Percentiles rank a stretch among this genome's conserved stretches.
Conservation (phyloP, 805 yeast genomes). For the Debaryomyces tyrocola region DNA sequence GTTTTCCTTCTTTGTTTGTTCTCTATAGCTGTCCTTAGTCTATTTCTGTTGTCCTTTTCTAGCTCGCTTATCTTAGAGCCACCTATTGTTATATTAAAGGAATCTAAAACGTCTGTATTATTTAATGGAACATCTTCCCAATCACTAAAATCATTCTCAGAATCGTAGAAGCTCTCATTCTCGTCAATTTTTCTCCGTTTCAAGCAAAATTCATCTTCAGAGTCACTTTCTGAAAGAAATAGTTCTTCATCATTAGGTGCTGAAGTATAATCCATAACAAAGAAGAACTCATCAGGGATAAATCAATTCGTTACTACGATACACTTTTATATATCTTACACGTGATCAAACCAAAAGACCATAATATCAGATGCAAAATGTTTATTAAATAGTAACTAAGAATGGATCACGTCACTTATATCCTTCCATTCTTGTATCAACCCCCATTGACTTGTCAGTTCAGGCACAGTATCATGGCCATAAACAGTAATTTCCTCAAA, state of each 20-base stretch:
- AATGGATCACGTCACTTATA: constrained; percentile 25
- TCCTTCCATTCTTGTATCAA: constrained; percentile 29
- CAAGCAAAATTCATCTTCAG: not conserved
- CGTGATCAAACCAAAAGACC: not conserved
- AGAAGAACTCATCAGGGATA: not conserved
- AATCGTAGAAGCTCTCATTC: not conserved
- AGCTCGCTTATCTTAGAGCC: not conserved
- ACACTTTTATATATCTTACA: not conserved
- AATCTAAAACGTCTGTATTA: constrained; percentile 1
- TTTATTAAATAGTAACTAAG: not conserved
- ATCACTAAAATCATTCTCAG: constrained; percentile 12
- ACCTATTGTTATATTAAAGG: constrained; percentile 2
- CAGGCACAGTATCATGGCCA: constrained; percentile 32
- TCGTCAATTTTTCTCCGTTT: not conserved
- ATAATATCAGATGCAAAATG: too few species aligned
- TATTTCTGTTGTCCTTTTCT: not conserved
- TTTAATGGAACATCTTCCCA: constrained; percentile 18
- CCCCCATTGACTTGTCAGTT: constrained; percentile 22
- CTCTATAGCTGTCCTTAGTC: not conserved
- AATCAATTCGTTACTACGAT: not conserved
- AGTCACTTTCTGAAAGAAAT: constrained; percentile 2
- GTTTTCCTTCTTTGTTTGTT: constrained; percentile 7
- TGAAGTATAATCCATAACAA: not conserved
- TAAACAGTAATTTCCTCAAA: constrained; percentile 21
- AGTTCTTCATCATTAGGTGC: not conserved